Evolutionary conservation across 805 yeast genomes (phyloP), one percentile per base, ranked within the genome.

Genomic region (Sugiyamaella qingdaonensis): DNA sequence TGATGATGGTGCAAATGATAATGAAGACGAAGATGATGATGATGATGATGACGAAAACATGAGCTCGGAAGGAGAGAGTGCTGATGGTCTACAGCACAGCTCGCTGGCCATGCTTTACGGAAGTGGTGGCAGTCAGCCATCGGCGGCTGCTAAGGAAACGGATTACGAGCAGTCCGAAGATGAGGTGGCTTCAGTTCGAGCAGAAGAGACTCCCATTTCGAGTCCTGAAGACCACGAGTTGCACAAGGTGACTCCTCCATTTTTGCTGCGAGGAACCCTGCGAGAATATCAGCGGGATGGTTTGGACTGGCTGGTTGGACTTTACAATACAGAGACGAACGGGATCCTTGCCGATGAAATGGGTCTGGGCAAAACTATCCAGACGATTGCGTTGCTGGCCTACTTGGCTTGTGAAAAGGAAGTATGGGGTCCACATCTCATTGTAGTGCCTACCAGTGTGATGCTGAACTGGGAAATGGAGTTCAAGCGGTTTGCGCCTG

Each of bases 391-490:
- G 0, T 70, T 94, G 41, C 71, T 94, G 16, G 77, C 95, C 0
- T 91, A 91, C 67, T 73, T 94, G 49, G 99, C 99, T 0, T 89
- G 97, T 62, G 96, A 86, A 62, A 91, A 91, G 64, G 86, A 88
- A 54, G 80, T 85, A 14, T 94, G 99, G 99, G 99, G 99, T 0
- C 99, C 99, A 0, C 99, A 94, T 73, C 73, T 94, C 51, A 91
- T 94, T 70, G 84, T 94, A 55, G 99, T 94, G 3, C 99, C 99
- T 2, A 94, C 99, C 0, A 88, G 97, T 13, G 99, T 94, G 7
- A 84, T 94, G 84, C 79, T 94, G 51, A 94, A 94, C 65, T 94
- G 99, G 99, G 99, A 94, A 68, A 92, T 95, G 97, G 99, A 94
- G 65, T 91, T 94, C 72, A 94, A 95, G 64, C 81, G 96, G 62